phyloP scores from a whole-genome alignment of 1,284 basidiomycete genomes.

The Pterulicium gracile region DNA sequence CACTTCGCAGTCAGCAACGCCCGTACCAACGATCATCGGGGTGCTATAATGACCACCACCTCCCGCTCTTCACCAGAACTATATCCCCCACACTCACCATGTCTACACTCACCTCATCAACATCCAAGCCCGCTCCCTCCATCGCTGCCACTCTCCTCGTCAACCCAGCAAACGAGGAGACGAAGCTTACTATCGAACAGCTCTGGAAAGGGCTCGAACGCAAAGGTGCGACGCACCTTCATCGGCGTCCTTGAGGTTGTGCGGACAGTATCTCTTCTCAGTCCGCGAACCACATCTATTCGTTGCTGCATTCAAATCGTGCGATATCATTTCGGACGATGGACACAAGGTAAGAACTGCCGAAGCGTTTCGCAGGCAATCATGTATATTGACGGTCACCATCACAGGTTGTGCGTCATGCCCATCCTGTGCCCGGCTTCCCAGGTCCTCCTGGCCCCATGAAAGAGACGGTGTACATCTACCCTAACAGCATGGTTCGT shows the following conservation, averaged over 20 bases:
- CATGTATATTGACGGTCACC: too few relatives aligned
- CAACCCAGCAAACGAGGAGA: constrained; percentile 17
- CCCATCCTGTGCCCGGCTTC: constrained; percentile 10
- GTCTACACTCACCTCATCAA: too few relatives aligned
- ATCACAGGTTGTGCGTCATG: background rate
- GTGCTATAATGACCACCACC: too few relatives aligned
- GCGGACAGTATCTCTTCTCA: too few relatives aligned
- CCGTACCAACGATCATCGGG: too few relatives aligned
- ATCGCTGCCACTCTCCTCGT: constrained; percentile 19
- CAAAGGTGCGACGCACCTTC: constrained; percentile 17
- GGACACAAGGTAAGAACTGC: constrained; percentile 20
- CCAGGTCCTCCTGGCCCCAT: constrained; percentile 9
- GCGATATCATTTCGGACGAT: constrained; percentile 17
- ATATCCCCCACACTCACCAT: too few relatives aligned
- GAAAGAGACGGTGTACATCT: constrained; percentile 14
- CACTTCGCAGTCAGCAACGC: too few relatives aligned
- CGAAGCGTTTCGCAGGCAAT: too few relatives aligned
- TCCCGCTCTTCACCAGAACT: too few relatives aligned
- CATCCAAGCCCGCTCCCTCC: too few relatives aligned
- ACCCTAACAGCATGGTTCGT: constrained; percentile 19
- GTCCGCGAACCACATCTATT: constrained; percentile 19
- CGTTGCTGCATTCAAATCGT: constrained; percentile 16
- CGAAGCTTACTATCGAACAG: constrained; percentile 18
- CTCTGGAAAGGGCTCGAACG: constrained; percentile 22
- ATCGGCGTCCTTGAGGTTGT: too few relatives aligned